A percentile compares a stretch with the other conserved stretches of the same genome.
These are phyloP conservation scores for Phytopythium chamaehyphon DNA, from an alignment of 352 stramenopile genomes.

Conservation along the genomic window DNA sequence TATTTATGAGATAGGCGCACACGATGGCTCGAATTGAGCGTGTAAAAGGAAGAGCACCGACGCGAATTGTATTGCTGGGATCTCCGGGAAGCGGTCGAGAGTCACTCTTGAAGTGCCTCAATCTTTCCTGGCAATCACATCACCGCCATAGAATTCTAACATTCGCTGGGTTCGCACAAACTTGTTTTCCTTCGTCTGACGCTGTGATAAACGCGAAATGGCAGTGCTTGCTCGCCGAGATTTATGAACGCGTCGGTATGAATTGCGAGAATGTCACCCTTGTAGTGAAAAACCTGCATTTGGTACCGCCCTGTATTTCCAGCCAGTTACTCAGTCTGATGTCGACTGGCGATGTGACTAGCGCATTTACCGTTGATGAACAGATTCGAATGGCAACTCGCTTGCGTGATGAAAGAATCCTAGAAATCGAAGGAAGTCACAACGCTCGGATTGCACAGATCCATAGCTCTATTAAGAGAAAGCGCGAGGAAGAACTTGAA, in stretches of 20 bases:
- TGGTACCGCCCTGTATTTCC: conserved; percentile 27
- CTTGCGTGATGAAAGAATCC: conserved; percentile 58
- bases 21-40: conserved; percentile 37
- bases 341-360: conserved; percentile 52
- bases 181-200: neutral
- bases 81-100: conserved; percentile 24
- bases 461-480: conserved; percentile 19
- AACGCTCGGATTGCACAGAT: conserved; percentile 23
- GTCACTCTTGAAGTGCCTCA: conserved; percentile 37
- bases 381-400: conserved; percentile 56
- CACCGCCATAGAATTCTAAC: conserved; percentile 11
- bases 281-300: conserved; percentile 41
- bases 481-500: conserved; percentile 22
- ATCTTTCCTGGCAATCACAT: conserved; percentile 6
- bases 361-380: conserved; percentile 52
- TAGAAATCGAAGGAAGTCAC: conserved; percentile 46
- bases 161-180: neutral
- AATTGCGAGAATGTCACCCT: conserved; percentile 53
- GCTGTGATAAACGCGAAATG: conserved; percentile 19
- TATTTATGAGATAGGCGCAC: conserved; percentile 27
- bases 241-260: conserved; percentile 55
- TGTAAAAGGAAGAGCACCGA: conserved; percentile 27
- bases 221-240: conserved; percentile 31
- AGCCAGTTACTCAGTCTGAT: conserved; percentile 50
- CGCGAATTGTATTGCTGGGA: conserved; percentile 34